These are phyloP conservation scores for Asterella californica DNA, from an alignment of 225 moss, liverwort and hornwort genomes.

Conservation along the genomic window DNA sequence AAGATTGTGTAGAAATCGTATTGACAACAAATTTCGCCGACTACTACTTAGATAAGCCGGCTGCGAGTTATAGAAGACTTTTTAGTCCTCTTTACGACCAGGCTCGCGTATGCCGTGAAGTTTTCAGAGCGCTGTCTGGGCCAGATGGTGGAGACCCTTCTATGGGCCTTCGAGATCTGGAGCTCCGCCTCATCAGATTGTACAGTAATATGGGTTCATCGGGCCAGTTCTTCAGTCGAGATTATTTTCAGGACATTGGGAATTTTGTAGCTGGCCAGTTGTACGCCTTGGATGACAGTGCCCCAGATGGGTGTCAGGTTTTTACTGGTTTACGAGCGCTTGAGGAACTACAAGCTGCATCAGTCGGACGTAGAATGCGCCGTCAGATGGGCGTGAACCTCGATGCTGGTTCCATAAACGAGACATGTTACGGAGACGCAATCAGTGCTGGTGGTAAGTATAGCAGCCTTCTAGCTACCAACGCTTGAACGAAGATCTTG, in stretches of 20 bases:
- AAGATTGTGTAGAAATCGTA: constrained; percentile 52
- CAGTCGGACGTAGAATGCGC: background rate
- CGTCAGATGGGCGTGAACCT: background rate
- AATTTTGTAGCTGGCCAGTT: constrained; percentile 61
- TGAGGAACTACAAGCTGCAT: constrained; percentile 29
- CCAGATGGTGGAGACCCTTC: constrained; percentile 66
- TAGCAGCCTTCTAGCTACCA: background rate
- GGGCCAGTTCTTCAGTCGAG: constrained; percentile 62
- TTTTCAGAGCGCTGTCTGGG: constrained; percentile 56
- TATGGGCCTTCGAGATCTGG: constrained; percentile 57
- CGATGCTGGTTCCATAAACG: background rate
- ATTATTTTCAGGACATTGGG: constrained; percentile 59
- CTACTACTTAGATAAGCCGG: constrained; percentile 62
- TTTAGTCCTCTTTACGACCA: constrained; percentile 59
- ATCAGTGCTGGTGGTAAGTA: background rate
- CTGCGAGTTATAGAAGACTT: constrained; percentile 63
- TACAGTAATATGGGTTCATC: constrained; percentile 47
- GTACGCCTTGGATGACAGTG: constrained; percentile 60
- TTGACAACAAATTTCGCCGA: constrained; percentile 64
- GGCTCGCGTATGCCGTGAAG: constrained; percentile 71
- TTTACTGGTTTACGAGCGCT: constrained; percentile 76
- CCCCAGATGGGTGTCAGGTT: constrained; percentile 71
- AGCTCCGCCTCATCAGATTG: constrained; percentile 56
- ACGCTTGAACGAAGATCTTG: background rate
- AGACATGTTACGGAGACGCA: background rate